Conservation (phyloP, 2,329 filamentous ascomycete genomes). For the Neurospora crassa region DNA sequence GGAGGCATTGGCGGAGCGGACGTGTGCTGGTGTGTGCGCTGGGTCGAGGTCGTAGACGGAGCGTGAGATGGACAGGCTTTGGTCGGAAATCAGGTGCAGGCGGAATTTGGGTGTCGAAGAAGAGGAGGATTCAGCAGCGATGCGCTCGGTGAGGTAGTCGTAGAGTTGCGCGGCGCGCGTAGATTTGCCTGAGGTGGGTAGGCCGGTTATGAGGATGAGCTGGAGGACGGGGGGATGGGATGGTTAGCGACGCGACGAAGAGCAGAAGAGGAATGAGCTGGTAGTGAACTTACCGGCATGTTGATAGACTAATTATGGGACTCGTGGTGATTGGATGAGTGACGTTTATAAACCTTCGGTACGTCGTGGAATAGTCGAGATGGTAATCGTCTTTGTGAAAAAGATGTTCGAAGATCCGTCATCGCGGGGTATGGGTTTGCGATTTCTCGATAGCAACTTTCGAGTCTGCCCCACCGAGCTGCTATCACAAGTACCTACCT, state of each 20-base stretch:
- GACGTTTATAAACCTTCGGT: background rate
- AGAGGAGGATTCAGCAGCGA: conserved; percentile 27
- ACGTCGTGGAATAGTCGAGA: background rate
- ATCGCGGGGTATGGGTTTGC: background rate
- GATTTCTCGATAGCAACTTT: background rate
- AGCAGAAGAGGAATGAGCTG: background rate
- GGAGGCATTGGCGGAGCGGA: conserved; percentile 60
- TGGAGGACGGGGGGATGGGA: conserved; percentile 21
- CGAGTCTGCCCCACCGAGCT: background rate
- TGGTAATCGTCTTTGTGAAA: background rate
- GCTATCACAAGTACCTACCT: background rate
- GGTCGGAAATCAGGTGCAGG: conserved; percentile 66
- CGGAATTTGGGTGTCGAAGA: conserved; percentile 39
- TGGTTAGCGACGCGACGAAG: background rate
- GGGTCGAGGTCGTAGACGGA: conserved; percentile 59
- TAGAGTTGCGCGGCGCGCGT: conserved; percentile 57
- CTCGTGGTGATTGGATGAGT: background rate
- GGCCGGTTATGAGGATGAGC: conserved; percentile 59
- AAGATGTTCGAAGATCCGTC: background rate
- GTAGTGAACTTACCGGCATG: conserved; percentile 12
- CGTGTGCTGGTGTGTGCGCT: conserved; percentile 41
- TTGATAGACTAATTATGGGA: background rate
- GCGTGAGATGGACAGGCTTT: conserved; percentile 59
- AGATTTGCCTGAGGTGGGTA: conserved; percentile 61
- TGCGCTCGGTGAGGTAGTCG: conserved; percentile 51